Conservation (phyloP, 768 basidiomycete genomes). For the Hericium coralloides region DNA sequence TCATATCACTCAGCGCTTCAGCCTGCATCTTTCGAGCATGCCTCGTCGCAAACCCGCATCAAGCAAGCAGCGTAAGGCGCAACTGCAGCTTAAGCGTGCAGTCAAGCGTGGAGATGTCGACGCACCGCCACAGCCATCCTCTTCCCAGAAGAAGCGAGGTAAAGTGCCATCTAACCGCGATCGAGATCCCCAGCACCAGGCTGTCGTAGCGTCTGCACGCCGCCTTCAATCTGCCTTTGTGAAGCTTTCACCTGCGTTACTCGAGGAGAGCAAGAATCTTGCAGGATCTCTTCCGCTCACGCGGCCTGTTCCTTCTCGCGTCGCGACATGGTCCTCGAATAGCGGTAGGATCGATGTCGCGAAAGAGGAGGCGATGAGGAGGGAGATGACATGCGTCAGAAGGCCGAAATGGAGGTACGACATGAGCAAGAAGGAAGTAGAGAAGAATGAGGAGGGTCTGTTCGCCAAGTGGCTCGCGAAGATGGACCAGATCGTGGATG, state of each 20-base stretch:
- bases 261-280: conserved; percentile 49
- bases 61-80: conserved; percentile 59
- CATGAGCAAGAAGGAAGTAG: conserved; percentile 83
- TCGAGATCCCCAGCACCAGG: conserved; percentile 8
- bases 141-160: not conserved
- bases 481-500: conserved; percentile 47
- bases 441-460: conserved; percentile 79
- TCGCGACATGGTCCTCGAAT: conserved; percentile 22
- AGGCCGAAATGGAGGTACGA: conserved; percentile 85
- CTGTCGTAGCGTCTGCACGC: conserved; percentile 32
- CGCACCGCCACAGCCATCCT: conserved; percentile 10
- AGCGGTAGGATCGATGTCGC: conserved; percentile 3
- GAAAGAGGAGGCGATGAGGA: not conserved
- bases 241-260: conserved; percentile 46
- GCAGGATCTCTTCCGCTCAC: conserved; percentile 43
- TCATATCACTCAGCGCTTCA: not conserved
- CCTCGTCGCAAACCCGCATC: conserved; percentile 40
- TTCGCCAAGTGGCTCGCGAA: conserved; percentile 72
- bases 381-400: conserved; percentile 39
- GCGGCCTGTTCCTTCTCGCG: conserved; percentile 44
- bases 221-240: conserved; percentile 66
- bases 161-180: not conserved
- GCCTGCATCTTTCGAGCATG: conserved; percentile 14
- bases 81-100: conserved; percentile 73
- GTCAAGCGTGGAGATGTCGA: conserved; percentile 68